A percentile compares a stretch with the other conserved stretches of the same genome.
These are phyloP conservation scores for Botrytis pseudocinerea DNA, from an alignment of 2,329 filamentous ascomycete genomes.

Conservation along the genomic window DNA sequence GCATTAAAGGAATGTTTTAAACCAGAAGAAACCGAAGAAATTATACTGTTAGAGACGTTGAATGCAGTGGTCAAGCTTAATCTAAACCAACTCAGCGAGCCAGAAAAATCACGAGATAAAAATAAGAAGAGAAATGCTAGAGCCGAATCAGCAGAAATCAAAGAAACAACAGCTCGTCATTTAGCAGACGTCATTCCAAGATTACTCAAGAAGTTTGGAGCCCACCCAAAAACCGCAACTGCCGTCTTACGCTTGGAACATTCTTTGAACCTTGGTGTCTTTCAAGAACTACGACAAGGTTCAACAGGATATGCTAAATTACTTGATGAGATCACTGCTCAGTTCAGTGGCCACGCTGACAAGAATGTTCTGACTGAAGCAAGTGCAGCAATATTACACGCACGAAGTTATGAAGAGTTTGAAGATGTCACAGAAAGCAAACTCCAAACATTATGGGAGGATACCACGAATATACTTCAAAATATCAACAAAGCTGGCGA, in stretches of 20 bases:
- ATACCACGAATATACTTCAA: conserved; percentile 71
- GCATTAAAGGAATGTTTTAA: conserved; percentile 37
- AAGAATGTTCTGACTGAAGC: conserved; percentile 83
- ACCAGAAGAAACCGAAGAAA: conserved; percentile 61
- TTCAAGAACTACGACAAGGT: conserved; percentile 86
- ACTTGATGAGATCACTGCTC: conserved; percentile 87
- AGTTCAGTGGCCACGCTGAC: conserved; percentile 91
- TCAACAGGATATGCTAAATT: conserved; percentile 76
- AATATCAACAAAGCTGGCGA: conserved; percentile 64
- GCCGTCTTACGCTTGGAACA: conserved; percentile 84
- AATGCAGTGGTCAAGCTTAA: conserved; percentile 77
- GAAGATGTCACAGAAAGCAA: conserved; percentile 83
- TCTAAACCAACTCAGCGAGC: conserved; percentile 66
- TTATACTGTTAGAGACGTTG: conserved; percentile 82
- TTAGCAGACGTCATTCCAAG: conserved; percentile 79
- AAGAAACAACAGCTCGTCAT: conserved; percentile 76
- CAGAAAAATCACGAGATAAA: conserved; percentile 59
- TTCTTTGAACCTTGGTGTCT: conserved; percentile 80
- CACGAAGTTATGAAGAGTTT: conserved; percentile 82
- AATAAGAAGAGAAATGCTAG: conserved; percentile 52
- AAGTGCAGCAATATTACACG: conserved; percentile 77
- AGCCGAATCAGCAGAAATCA: conserved; percentile 64
- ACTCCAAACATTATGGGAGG: conserved; percentile 82
- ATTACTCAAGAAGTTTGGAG: conserved; percentile 89
- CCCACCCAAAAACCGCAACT: conserved; percentile 82